Evolutionary conservation across 2,329 filamentous ascomycete species (phyloP).

Genomic region (Cladophialophora psammophila): DNA sequence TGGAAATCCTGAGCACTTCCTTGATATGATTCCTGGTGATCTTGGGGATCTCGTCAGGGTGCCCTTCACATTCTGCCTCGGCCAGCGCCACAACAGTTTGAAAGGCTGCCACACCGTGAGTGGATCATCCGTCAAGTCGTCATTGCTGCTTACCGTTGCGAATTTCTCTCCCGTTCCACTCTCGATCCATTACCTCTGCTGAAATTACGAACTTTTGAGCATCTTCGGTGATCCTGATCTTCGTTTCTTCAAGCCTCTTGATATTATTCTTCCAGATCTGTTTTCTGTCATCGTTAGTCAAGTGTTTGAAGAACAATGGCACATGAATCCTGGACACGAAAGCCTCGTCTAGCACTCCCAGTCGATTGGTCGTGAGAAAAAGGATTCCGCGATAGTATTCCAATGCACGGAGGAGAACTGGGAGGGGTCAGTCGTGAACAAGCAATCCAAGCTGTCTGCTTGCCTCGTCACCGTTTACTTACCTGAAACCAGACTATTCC

Average conservation of each 20-base stretch:
- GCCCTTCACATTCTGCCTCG: no score
- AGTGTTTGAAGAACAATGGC: background rate
- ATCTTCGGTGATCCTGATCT: background rate
- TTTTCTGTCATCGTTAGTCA: background rate
- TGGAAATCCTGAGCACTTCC: no score
- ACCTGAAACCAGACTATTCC: slow-evolving; percentile 50
- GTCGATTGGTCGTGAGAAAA: background rate
- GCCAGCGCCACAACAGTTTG: background rate
- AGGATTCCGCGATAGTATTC: slow-evolving; percentile 42
- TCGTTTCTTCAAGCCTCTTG: background rate
- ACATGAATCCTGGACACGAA: background rate
- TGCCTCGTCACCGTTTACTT: no score
- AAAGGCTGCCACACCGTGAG: no score
- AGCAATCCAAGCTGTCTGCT: no score
- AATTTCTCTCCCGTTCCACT: background rate
- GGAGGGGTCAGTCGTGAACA: no score
- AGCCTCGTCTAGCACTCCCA: background rate
- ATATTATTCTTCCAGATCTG: background rate
- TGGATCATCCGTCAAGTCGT: no score
- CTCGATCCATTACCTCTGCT: background rate
- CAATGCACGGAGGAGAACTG: slow-evolving; percentile 37
- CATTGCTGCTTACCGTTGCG: no score
- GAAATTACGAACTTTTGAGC: background rate
- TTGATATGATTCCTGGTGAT: no score
- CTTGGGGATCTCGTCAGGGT: no score